Percentiles rank a stretch among this genome's conserved stretches.
These are phyloP conservation scores for Yueomyces sp. DNA, from an alignment of 1,139 yeast genomes.

Conservation along the genomic window DNA sequence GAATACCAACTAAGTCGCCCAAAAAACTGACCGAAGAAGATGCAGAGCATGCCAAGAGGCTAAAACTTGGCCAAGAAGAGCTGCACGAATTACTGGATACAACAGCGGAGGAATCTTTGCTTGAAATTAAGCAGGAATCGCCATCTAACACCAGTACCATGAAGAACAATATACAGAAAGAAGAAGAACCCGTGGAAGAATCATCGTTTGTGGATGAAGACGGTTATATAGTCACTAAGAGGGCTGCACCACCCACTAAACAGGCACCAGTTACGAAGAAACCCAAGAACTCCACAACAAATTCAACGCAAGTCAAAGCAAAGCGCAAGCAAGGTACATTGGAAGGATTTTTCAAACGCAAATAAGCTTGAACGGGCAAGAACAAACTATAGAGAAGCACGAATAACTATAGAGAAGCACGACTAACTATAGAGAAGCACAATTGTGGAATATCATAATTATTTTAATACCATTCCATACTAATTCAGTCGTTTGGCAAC, in stretches of 20 bases:
- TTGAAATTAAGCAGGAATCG: slow-evolving; percentile 6
- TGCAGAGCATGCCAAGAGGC: slow-evolving; percentile 1
- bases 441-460: too few relatives aligned
- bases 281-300: slow-evolving; percentile 2
- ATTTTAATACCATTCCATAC: too few relatives aligned
- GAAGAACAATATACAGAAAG: slow-evolving; percentile 1
- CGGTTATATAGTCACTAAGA: slow-evolving; percentile 22
- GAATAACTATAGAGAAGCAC: too few relatives aligned
- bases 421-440: too few relatives aligned
- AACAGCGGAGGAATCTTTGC: slow-evolving; percentile 21
- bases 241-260: slow-evolving; percentile 4
- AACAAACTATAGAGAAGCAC: too few relatives aligned
- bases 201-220: slow-evolving; percentile 20
- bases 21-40: slow-evolving; percentile 1
- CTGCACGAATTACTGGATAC: slow-evolving; percentile 22
- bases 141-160: slow-evolving; percentile 1
- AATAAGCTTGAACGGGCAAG: neutral
- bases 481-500: too few relatives aligned
- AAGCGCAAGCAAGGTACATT: slow-evolving; percentile 10
- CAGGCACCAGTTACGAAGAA: neutral
- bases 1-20: neutral
- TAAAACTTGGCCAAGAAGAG: slow-evolving; percentile 5
- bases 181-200: slow-evolving; percentile 5
- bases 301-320: slow-evolving; percentile 5
- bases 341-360: slow-evolving; percentile 1